These are phyloP conservation scores for Monosporascus sp. DNA, from an alignment of 2,329 filamentous ascomycete genomes.

Conservation along the genomic window DNA sequence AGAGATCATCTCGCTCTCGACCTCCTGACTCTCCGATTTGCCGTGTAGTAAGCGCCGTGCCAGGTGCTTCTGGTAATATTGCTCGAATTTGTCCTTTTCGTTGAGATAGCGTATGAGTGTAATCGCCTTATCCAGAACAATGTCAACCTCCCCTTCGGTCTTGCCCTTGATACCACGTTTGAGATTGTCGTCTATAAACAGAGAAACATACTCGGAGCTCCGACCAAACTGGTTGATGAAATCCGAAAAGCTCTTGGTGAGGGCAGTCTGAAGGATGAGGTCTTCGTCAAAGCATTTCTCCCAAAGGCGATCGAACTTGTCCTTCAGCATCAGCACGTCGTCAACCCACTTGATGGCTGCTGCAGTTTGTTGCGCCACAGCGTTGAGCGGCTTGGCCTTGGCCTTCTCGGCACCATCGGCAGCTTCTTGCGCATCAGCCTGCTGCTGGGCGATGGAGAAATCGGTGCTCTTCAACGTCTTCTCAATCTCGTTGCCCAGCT, in stretches of 20 bases:
- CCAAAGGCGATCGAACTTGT: constrained; percentile 83
- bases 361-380: constrained; percentile 72
- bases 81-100: constrained; percentile 92
- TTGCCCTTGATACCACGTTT: constrained; percentile 92
- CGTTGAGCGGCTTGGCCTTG: constrained; percentile 46
- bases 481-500: constrained; percentile 81
- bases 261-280: constrained; percentile 69
- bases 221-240: constrained; percentile 90
- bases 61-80: constrained; percentile 97
- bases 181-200: constrained; percentile 95
- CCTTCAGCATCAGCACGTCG: constrained; percentile 78
- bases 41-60: constrained; percentile 81
- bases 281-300: constrained; percentile 68
- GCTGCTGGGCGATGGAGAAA: constrained; percentile 35
- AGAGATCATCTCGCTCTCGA: constrained; percentile 91
- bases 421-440: constrained; percentile 29
- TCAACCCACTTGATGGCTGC: constrained; percentile 95
- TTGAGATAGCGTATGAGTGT: constrained; percentile 79
- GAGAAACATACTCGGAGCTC: constrained; percentile 85
- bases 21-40: constrained; percentile 85
- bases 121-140: constrained; percentile 82
- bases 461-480: constrained; percentile 53
- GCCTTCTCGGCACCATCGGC: constrained; percentile 45
- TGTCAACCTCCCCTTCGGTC: constrained; percentile 81
- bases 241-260: constrained; percentile 82